Conservation (phyloP, 2,329 filamentous ascomycete genomes). For the Chrysoporthe puriensis region DNA sequence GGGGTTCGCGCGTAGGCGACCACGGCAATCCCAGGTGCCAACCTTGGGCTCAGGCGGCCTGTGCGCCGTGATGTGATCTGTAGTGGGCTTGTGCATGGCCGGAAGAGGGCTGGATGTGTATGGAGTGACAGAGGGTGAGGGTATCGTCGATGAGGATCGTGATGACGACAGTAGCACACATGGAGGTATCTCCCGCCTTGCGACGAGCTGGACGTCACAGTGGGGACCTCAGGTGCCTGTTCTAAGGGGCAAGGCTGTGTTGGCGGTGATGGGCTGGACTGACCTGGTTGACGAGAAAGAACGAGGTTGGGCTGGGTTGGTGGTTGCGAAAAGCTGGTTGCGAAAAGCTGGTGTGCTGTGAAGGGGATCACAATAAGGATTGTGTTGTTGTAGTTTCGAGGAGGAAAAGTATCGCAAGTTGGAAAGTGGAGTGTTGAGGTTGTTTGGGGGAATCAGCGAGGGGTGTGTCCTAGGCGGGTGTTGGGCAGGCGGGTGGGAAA, state of each 20-base stretch:
- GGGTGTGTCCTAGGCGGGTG: conserved; percentile 9
- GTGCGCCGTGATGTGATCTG: conserved; percentile 10
- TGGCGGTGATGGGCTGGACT: conserved; percentile 17
- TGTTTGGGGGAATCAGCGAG: conserved; percentile 18
- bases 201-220: conserved; percentile 23
- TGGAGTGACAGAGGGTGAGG: conserved; percentile 16
- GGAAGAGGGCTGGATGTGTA: conserved; percentile 9
- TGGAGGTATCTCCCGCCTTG: conserved; percentile 22
- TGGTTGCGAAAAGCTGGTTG: conserved; percentile 7
- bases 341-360: conserved; percentile 11
- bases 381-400: conserved; percentile 20
- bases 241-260: neutral
- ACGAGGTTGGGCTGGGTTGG: conserved; percentile 11
- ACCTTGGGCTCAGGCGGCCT: conserved; percentile 17
- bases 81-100: conserved; percentile 7
- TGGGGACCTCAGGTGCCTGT: conserved; percentile 16
- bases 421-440: conserved; percentile 28
- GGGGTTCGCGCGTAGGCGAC: conserved; percentile 36
- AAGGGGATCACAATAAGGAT: conserved; percentile 25
- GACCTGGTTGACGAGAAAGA: conserved; percentile 26
- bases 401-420: conserved; percentile 27
- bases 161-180: conserved; percentile 28
- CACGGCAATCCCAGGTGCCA: conserved; percentile 28
- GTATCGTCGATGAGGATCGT: conserved; percentile 12
- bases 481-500: conserved; percentile 20